Percentiles rank a stretch among this genome's conserved stretches.
These are phyloP conservation scores for Citrus inodora DNA, from an alignment of 345 rosid species.

Conservation along the genomic window DNA sequence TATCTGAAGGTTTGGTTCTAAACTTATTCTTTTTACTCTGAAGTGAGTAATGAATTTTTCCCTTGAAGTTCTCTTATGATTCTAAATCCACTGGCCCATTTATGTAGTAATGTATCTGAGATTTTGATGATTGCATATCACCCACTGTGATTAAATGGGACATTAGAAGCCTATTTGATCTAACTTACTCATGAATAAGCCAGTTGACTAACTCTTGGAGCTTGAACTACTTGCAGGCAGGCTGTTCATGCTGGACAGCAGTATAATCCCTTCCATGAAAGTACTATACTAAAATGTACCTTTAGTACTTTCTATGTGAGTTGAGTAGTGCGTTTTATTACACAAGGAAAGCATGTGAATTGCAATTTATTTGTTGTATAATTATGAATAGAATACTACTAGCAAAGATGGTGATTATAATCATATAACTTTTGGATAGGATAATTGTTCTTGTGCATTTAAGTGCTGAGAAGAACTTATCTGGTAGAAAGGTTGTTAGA, in stretches of 20 bases:
- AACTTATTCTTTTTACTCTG: not conserved
- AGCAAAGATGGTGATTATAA: not conserved
- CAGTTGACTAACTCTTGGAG: not conserved
- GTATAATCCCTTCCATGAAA: not conserved
- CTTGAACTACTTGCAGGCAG: not conserved
- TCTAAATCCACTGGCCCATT: not conserved
- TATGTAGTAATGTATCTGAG: not conserved
- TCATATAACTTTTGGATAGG: not conserved
- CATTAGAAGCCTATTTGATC: not conserved
- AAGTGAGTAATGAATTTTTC: not conserved
- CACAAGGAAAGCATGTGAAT: not conserved
- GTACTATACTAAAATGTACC: not conserved
- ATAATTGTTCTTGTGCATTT: not conserved
- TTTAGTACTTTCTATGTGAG: not conserved
- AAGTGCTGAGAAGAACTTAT: not conserved
- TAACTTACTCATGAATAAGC: not conserved
- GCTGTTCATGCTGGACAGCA: not conserved
- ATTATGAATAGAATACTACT: not conserved
- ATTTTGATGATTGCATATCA: not conserved
- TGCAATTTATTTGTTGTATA: not conserved
- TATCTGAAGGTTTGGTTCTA: slow-evolving; percentile 68
- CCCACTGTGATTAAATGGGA: not conserved
- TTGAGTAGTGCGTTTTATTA: not conserved
- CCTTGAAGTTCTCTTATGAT: not conserved
- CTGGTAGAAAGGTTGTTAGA: not conserved